Conservation (phyloP, 176 grass and related monocot species). For the Zea mays region Zm-B73-REFERENCE-NAM-5.0 NC_050099.1:237958001-237958500, state of each 20-base stretch:
- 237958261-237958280: conserved; percentile 55
- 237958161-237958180: conserved; percentile 93
- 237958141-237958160: conserved; percentile 53
- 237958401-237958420: conserved; percentile 72
- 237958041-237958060: background rate
- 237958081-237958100: no score
- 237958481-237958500: conserved; percentile 65
- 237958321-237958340: conserved; percentile 71
- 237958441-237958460: conserved; percentile 57
- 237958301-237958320: conserved; percentile 96
- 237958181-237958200: conserved; percentile 70
- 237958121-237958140: background rate
- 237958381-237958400: conserved; percentile 70
- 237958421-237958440: conserved; percentile 86
- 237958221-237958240: conserved; percentile 74
- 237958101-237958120: background rate
- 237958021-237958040: background rate
- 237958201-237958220: conserved; percentile 70
- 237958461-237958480: conserved; percentile 78
- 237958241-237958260: conserved; percentile 79
- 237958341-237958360: conserved; percentile 61
- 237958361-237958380: conserved; percentile 55
- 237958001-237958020: background rate
- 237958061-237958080: background rate
- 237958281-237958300: conserved; percentile 86